Base-by-base conservation (phyloP, 2,329 filamentous ascomycete genomes). In the Epichloe glyceriae region DNA sequence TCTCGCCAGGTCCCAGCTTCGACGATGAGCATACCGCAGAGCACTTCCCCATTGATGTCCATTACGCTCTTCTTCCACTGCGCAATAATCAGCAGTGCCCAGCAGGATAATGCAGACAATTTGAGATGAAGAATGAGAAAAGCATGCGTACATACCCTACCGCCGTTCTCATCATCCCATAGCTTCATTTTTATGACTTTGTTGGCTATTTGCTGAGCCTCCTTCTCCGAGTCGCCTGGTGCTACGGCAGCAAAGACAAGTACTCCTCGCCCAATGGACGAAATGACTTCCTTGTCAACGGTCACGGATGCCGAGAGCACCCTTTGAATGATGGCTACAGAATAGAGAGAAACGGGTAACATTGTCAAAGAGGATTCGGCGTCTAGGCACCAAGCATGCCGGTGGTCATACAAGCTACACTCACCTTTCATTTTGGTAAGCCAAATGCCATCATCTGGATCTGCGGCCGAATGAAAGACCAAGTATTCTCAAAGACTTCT, bases 291-390 rank as follows among this genome's bases (percentile, higher is more conserved):
- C 62, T 88, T 85, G 64, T 98, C 90, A 49, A 98, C 91, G 1
- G 89, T 93, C 60, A 98, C 93, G 7, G 91, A 96, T 54, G 91
- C 91, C 42, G 90, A 97, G 54, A 95, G 81, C 48, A 98, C 93
- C 57, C 93, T 81, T 70, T 98, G 93, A 49, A 97, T 73, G 53
- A 98, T 87, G 50, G 89, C 93, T 96, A 62, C 49, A 53, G 53
- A 34, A 20, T 10, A 33, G 8, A 39, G 10, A 40, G 20, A 14
- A 44, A 19, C 14, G 4, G 7, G 20, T 3, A 5, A 20, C 8
- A 22, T 45, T 10, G 17, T 42, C 33, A 47, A 38, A 42, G 11
- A 33, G 11, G 15, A 41, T 17, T 22, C 34, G 49, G 47, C 54
- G 48, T n/a, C n/a, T 12, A 3, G 10, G n/a, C 19, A 49, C 12